Percentiles rank a stretch among this genome's conserved stretches.
phyloP scores from a whole-genome alignment of 2,329 filamentous ascomycete genomes.

The Lecanicillium sp. region DNA sequence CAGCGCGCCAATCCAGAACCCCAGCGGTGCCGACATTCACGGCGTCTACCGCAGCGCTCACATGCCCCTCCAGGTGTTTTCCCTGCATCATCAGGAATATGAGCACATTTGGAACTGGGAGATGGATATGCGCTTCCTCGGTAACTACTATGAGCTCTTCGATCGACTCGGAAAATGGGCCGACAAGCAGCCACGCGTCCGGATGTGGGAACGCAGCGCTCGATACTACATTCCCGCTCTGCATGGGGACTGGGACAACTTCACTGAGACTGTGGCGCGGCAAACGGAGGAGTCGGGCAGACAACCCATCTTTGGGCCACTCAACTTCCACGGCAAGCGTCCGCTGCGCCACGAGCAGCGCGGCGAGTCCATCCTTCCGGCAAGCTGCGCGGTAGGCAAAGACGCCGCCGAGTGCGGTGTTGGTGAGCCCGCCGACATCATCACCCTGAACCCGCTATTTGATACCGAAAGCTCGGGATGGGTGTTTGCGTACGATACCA shows the following conservation, averaged over 20 bases:
- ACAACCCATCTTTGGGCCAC: constrained; percentile 64
- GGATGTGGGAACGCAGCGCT: constrained; percentile 71
- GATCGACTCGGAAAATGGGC: constrained; percentile 62
- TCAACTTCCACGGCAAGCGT: constrained; percentile 42
- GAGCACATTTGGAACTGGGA: constrained; percentile 67
- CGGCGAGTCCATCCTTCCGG: constrained; percentile 47
- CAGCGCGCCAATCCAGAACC: constrained; percentile 59
- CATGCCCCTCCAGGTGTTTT: constrained; percentile 58
- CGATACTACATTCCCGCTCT: constrained; percentile 70
- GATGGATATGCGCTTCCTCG: constrained; percentile 60
- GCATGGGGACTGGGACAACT: constrained; percentile 68
- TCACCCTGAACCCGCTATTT: constrained; percentile 73
- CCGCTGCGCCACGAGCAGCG: constrained; percentile 46
- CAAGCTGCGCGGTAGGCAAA: constrained; percentile 47
- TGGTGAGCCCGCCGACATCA: constrained; percentile 67
- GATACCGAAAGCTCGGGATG: constrained; percentile 65
- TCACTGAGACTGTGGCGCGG: constrained; percentile 56
- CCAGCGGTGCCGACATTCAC: constrained; percentile 52
- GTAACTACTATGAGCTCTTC: constrained; percentile 68
- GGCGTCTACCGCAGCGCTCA: constrained; percentile 64
- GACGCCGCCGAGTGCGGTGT: constrained; percentile 55
- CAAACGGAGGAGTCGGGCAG: constrained; percentile 49
- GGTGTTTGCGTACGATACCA: constrained; percentile 65
- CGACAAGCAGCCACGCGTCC: constrained; percentile 58
- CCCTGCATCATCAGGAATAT: constrained; percentile 57